phyloP scores from a whole-genome alignment of 2,329 filamentous ascomycete genomes.

The Alternaria conjuncta region DNA sequence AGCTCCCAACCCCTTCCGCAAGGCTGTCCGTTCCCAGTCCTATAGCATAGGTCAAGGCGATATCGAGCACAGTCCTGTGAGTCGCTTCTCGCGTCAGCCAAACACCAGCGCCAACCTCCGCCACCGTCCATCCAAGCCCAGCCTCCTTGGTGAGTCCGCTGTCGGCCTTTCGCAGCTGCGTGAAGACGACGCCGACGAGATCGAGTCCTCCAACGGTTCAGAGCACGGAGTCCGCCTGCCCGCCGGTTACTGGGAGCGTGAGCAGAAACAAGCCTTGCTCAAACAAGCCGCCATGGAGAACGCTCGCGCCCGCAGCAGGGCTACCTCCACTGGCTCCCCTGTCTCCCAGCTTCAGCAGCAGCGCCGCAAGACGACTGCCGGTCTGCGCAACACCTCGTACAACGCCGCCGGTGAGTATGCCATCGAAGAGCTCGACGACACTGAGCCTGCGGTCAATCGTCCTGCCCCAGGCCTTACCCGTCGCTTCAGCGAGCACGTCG shows the following conservation, averaged over 20 bases:
- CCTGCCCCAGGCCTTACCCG: slow-evolving; percentile 35
- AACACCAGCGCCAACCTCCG: slow-evolving; percentile 59
- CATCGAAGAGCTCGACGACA: slow-evolving; percentile 74
- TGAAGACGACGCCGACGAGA: slow-evolving; percentile 64
- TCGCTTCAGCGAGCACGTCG: slow-evolving; percentile 48
- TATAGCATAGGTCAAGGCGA: slow-evolving; percentile 95
- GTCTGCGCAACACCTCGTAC: slow-evolving; percentile 66
- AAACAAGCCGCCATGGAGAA: slow-evolving; percentile 48
- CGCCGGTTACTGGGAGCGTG: slow-evolving; percentile 40
- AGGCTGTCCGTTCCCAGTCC: slow-evolving; percentile 93
- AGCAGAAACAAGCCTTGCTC: slow-evolving; percentile 41
- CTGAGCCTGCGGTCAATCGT: slow-evolving; percentile 60
- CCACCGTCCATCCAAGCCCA: slow-evolving; percentile 80
- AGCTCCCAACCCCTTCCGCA: slow-evolving; percentile 87
- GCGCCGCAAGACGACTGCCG: slow-evolving; percentile 48
- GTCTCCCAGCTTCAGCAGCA: slow-evolving; percentile 25
- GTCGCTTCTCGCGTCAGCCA: slow-evolving; percentile 57
- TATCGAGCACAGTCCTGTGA: slow-evolving; percentile 50
- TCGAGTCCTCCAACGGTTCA: slow-evolving; percentile 66
- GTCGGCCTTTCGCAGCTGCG: slow-evolving; percentile 41
- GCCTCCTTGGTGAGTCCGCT: slow-evolving; percentile 69
- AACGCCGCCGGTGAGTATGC: slow-evolving; percentile 68
- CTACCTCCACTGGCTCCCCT: slow-evolving; percentile 38
- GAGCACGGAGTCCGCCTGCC: slow-evolving; percentile 56
- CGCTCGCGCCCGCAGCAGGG: slow-evolving; percentile 42